phyloP scores from a whole-genome alignment of 495 filamentous ascomycete species.

The Immersiella caudata region DNA sequence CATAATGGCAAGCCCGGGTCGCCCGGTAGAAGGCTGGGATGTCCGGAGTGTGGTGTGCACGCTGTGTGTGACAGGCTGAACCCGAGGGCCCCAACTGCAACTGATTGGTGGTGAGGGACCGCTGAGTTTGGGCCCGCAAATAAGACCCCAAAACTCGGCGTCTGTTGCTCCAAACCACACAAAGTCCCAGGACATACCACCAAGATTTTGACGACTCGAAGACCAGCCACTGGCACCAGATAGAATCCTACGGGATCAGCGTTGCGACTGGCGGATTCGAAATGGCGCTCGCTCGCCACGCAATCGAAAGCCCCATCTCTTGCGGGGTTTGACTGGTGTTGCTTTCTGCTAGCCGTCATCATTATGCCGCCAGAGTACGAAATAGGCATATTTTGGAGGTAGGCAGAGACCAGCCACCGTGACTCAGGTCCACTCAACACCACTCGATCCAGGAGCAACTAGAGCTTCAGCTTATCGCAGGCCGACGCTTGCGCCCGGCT shows the following conservation, averaged over 20 bases:
- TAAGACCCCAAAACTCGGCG: not conserved
- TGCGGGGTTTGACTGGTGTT: not conserved
- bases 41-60: too few relatives aligned
- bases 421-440: constrained; percentile 12
- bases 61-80: too few relatives aligned
- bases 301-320: not conserved
- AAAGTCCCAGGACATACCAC: not conserved
- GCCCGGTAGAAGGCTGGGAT: not conserved
- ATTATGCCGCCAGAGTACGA: constrained; percentile 10
- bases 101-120: not conserved
- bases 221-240: not conserved
- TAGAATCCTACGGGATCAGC: not conserved
- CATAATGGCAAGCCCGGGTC: not conserved
- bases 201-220: not conserved
- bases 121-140: not conserved
- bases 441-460: constrained; percentile 5
- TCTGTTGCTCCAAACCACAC: not conserved
- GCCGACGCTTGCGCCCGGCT: not conserved
- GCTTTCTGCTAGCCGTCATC: not conserved
- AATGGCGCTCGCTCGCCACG: not conserved
- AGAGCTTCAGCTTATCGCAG: not conserved
- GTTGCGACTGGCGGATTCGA: not conserved
- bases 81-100: not conserved
- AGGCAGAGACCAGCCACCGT: constrained; percentile 13
- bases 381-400: not conserved